Conservation (phyloP, 2,329 filamentous ascomycete genomes). For the Fusarium domesticum region DNA sequence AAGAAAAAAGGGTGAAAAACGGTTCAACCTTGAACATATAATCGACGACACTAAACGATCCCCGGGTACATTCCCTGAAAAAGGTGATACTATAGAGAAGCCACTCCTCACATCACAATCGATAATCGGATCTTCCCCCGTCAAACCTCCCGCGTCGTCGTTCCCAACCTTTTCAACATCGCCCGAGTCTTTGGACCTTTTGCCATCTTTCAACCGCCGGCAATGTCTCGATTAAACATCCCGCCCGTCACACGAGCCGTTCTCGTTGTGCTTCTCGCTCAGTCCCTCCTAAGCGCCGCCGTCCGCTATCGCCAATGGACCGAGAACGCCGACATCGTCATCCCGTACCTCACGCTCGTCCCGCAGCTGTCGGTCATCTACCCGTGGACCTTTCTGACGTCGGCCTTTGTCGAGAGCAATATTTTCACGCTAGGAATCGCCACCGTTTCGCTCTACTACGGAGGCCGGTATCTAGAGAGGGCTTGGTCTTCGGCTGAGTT, state of each 20-base stretch:
- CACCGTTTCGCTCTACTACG: conserved; percentile 78
- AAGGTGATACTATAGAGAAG: too few relatives aligned
- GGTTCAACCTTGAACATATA: too few relatives aligned
- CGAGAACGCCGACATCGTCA: conserved; percentile 61
- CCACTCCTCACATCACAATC: too few relatives aligned
- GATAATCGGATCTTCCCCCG: too few relatives aligned
- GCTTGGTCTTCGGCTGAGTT: conserved; percentile 93
- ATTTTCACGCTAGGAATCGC: conserved; percentile 80
- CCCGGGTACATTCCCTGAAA: too few relatives aligned
- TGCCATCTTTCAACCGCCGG: conserved; percentile 25
- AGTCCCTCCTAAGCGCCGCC: conserved; percentile 79
- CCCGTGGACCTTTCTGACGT: conserved; percentile 87
- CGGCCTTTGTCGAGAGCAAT: conserved; percentile 89
- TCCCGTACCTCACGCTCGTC: conserved; percentile 84
- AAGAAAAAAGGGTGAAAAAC: conserved; percentile 8
- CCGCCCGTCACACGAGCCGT: conserved; percentile 85
- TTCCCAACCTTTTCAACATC: conserved; percentile 9
- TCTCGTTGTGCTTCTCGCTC: conserved; percentile 68
- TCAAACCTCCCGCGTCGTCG: too few relatives aligned
- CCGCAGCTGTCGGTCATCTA: conserved; percentile 81
- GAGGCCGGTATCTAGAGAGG: conserved; percentile 90
- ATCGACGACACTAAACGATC: too few relatives aligned
- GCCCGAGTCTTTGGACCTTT: conserved; percentile 4
- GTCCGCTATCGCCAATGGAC: conserved; percentile 71
- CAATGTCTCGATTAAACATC: conserved; percentile 87